These are phyloP conservation scores for Pueraria montana DNA, from an alignment of 306 rosid genomes.

Conservation along the genomic window DNA sequence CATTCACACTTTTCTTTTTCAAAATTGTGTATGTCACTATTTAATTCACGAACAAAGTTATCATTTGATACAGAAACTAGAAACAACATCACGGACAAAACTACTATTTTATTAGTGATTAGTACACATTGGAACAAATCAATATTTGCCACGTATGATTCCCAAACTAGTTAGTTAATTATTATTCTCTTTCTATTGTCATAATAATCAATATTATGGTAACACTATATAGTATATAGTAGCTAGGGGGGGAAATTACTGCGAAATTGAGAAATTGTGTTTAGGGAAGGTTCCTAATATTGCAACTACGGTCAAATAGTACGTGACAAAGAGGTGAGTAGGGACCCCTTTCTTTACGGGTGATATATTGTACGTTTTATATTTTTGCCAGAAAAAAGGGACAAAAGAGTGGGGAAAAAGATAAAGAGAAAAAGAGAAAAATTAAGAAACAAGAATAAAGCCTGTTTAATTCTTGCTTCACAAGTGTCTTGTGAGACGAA, in stretches of 20 bases:
- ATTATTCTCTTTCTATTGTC: neutral
- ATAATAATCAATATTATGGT: neutral
- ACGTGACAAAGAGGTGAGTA: neutral
- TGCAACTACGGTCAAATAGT: constrained; percentile 22
- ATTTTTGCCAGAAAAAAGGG: neutral
- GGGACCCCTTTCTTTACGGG: neutral
- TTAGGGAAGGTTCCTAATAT: constrained; percentile 35
- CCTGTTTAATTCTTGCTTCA: constrained; percentile 31
- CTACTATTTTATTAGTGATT: neutral
- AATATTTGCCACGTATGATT: neutral
- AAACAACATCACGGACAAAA: neutral
- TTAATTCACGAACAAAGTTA: neutral
- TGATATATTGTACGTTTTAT: constrained; percentile 31
- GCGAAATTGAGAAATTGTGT: constrained; percentile 22
- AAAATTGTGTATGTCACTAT: neutral
- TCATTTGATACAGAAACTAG: neutral
- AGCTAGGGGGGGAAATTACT: neutral
- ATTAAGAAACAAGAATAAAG: constrained; percentile 31
- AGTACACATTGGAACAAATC: neutral
- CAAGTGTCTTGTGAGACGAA: neutral
- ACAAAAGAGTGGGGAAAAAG: neutral
- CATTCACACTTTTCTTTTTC: constrained; percentile 3
- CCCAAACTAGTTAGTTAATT: neutral
- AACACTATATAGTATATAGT: neutral
- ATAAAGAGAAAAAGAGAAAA: constrained; percentile 11